Base-by-base conservation (phyloP, 2,329 filamentous ascomycete genomes). In the Teratosphaeria pseudoeucalypti region DNA sequence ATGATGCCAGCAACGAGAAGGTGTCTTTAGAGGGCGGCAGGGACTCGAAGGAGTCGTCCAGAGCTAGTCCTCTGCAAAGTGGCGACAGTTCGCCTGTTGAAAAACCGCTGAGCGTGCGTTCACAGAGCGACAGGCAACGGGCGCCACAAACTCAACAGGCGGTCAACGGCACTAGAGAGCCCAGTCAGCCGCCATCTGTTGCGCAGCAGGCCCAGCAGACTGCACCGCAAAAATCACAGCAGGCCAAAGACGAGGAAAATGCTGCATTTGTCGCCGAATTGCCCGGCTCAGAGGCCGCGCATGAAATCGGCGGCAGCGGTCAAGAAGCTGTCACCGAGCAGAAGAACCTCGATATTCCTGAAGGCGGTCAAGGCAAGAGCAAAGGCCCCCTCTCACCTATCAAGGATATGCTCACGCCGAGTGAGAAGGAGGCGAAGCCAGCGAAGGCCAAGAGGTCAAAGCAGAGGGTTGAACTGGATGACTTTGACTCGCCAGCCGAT, bases 401-500 rank as follows among this genome's bases (percentile, higher is more conserved):
- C 27, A 73, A 78, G 19, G 81, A 78, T 60, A 75, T 78, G 47
- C 71, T 77, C 58, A 74, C 70, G 68, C 70, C 72, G 14, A 71
- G 69, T 61, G 65, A 72, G 71, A 69, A 67, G 71, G 49, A 77
- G 72, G 57, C 70, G 49, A 82, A 83, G 47, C 67, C 77, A 2
- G 83, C 80, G 67, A 81, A 84, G 71, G 77, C 81, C 52, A 83
- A 79, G 60, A 80, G 81, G 64, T 81, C 85, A 1, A 85, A 84
- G 63, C 76, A 82, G 16, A 82, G 86, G 27, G 79, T 86, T 62
- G 85, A 86, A 58, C 77, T 90, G 12, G 88, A 90, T 67, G 86
- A 88, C 63, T 87, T 88, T 54, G 87, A 88, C 57, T 82, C 82
- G 5, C 79, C 77, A 26, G 71, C 77, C 47, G 79, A 75, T 52